Evolutionary conservation across 306 rosid species (phyloP).

Genomic region (Quercus suber): DNA sequence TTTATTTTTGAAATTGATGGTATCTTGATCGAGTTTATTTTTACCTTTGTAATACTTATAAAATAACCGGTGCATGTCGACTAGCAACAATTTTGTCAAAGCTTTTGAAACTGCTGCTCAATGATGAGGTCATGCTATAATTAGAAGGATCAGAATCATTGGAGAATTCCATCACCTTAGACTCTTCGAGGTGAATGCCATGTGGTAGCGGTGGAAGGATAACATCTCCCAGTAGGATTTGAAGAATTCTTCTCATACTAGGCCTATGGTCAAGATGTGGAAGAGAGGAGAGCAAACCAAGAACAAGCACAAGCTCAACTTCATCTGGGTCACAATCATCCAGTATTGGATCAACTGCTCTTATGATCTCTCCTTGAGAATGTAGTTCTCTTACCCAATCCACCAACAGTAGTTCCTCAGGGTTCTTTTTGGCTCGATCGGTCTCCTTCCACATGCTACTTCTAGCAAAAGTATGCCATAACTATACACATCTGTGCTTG

Average conservation of each 20-base stretch:
- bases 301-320: slow-evolving; percentile 25
- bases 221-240: slow-evolving; percentile 22
- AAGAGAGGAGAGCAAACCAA: slow-evolving; percentile 36
- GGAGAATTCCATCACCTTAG: slow-evolving; percentile 4
- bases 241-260: slow-evolving; percentile 32
- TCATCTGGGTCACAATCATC: slow-evolving; percentile 14
- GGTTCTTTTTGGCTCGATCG: slow-evolving; percentile 20
- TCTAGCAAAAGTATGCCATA: slow-evolving; percentile 30
- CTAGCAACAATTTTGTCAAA: not conserved
- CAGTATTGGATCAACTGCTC: slow-evolving; percentile 21
- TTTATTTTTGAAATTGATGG: no score
- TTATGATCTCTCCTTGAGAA: slow-evolving; percentile 7
- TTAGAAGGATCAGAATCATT: slow-evolving; percentile 9
- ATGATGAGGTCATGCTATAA: slow-evolving; percentile 9
- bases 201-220: slow-evolving; percentile 17
- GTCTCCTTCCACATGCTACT: slow-evolving; percentile 34
- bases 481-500: slow-evolving; percentile 29
- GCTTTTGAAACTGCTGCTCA: slow-evolving; percentile 14
- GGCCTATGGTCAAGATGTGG: slow-evolving; percentile 25
- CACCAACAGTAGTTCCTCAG: slow-evolving; percentile 28
- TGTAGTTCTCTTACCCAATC: slow-evolving; percentile 29
- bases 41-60: no score
- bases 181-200: slow-evolving; percentile 16
- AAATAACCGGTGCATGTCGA: no score
- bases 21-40: no score